These are phyloP conservation scores for Apophysomyces variabilis DNA, from an alignment of 371 early-diverging fungal genomes.

Conservation along the genomic window DNA sequence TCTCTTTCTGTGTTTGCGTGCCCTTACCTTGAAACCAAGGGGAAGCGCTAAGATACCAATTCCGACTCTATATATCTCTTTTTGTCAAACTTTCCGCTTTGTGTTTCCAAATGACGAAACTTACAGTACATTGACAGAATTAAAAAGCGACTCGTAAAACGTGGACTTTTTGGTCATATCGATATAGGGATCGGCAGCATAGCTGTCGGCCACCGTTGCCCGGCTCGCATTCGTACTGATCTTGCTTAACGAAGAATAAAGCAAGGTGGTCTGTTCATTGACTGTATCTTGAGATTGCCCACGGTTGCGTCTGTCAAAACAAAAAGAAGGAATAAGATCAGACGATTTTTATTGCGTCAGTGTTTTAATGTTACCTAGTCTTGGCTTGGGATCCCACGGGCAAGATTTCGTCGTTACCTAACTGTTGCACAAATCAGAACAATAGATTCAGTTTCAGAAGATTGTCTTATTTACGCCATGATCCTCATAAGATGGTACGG, in stretches of 20 bases:
- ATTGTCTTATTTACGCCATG: neutral
- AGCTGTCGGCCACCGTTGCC: conserved; percentile 44
- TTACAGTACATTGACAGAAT: conserved; percentile 62
- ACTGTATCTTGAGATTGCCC: neutral
- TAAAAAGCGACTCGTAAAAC: conserved; percentile 58
- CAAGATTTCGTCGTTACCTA: neutral
- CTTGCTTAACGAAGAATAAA: conserved; percentile 34
- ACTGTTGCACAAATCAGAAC: neutral
- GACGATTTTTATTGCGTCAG: neutral
- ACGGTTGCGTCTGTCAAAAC: neutral
- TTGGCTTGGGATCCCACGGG: neutral
- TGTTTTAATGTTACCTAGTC: neutral
- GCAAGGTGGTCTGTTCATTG: conserved; percentile 31
- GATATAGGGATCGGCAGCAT: conserved; percentile 17
- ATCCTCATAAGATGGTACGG: conserved; percentile 21
- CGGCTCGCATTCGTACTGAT: conserved; percentile 33
- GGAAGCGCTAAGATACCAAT: conserved; percentile 67
- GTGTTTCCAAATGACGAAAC: neutral
- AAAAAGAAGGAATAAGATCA: neutral
- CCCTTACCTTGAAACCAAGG: conserved; percentile 58
- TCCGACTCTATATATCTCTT: conserved; percentile 40
- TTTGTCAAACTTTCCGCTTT: neutral
- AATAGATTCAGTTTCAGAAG: neutral
- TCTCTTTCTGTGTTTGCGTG: conserved; percentile 1
- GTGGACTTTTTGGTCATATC: conserved; percentile 37